Evolutionary conservation across 495 filamentous ascomycete species (phyloP), one percentile per base, ranked within the genome.

Genomic region (Aspergillus asperescens): DNA sequence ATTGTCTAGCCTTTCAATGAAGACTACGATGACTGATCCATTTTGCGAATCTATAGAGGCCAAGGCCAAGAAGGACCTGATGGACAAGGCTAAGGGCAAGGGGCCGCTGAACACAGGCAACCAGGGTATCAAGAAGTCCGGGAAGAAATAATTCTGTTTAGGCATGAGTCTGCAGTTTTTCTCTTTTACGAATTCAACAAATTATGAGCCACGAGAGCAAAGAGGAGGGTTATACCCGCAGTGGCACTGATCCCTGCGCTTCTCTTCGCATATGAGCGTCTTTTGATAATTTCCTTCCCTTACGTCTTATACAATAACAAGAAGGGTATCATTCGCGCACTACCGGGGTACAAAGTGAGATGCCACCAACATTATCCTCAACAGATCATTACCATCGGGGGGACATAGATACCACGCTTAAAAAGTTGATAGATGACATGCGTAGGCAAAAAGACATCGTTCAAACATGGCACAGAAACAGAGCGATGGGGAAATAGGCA

Each of bases 91-190:
- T 47, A 77, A 79, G 61, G 72, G 73, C 61, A 79, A 79, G 67
- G 77, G 77, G 15, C 79, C 77, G n/a, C 54, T 83, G 74, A 89
- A 88, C 71, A 84, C 83, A 42, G 88, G 88, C 28, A 65, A 76
- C 44, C 87, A 91, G 73, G 87, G 87, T 43, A 93, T 93, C 75
- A 93, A 91, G 83, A 91, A 89, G 77, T 88, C 84, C 25, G 88
- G 88, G 64, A 91, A 93, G 85, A 90, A 90, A 78, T 89, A 79
- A 74, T 50, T 20, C 24, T 6, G 35, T 39, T 20, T n/a, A n/a
- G n/a, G n/a, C n/a, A n/a, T n/a, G n/a, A n/a, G 9, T 7, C 13
- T 34, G 19, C 37, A 16, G n/a, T 28, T 18, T 54, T 43, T 45
- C 29, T 40, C 40, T 42, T 49, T 35, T 54, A 70, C 62, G 69